A percentile compares a stretch with the other conserved stretches of the same genome.
Evolutionary conservation across 148 eudicot species (phyloP).

Genomic region (Fagopyrum homotropicum): DNA sequence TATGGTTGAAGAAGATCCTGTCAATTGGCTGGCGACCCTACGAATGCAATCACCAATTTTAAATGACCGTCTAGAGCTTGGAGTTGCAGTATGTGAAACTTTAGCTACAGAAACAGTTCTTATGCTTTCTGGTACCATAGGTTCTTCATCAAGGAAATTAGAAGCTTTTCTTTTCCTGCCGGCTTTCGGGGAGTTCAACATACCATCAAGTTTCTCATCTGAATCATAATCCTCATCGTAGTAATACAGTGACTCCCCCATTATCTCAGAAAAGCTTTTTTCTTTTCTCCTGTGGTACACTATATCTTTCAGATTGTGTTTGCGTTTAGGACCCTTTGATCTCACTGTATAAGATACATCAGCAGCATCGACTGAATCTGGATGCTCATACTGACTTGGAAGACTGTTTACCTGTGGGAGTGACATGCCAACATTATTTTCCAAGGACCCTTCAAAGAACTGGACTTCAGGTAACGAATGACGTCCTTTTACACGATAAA

Average conservation of each 20-base stretch:
- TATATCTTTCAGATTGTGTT: constrained; percentile 48
- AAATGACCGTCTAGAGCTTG: constrained; percentile 68
- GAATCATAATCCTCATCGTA: constrained; percentile 57
- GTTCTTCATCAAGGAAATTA: constrained; percentile 31
- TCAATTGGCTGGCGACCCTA: constrained; percentile 81
- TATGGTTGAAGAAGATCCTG: constrained; percentile 43
- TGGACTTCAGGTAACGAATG: constrained; percentile 41
- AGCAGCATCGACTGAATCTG: constrained; percentile 20
- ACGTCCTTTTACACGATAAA: constrained; percentile 49
- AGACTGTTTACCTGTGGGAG: constrained; percentile 11
- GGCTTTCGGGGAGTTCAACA: constrained; percentile 28
- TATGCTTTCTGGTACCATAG: constrained; percentile 35
- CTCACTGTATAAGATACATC: constrained; percentile 22
- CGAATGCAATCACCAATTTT: constrained; percentile 90
- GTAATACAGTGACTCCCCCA: constrained; percentile 45
- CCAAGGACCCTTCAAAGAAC: constrained; percentile 41
- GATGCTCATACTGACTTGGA: constrained; percentile 28
- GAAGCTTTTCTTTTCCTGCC: constrained; percentile 40
- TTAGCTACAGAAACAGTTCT: constrained; percentile 54
- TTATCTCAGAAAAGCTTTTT: constrained; percentile 53
- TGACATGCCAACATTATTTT: constrained; percentile 27
- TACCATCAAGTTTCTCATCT: constrained; percentile 30
- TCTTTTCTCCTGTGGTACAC: constrained; percentile 60
- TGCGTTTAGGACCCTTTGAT: constrained; percentile 41
- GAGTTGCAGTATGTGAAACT: constrained; percentile 38